Percentiles rank a stretch among this genome's conserved stretches.
These are phyloP conservation scores for Excoecaria cochinchinensis DNA, from an alignment of 345 rosid genomes.

Conservation along the genomic window DNA sequence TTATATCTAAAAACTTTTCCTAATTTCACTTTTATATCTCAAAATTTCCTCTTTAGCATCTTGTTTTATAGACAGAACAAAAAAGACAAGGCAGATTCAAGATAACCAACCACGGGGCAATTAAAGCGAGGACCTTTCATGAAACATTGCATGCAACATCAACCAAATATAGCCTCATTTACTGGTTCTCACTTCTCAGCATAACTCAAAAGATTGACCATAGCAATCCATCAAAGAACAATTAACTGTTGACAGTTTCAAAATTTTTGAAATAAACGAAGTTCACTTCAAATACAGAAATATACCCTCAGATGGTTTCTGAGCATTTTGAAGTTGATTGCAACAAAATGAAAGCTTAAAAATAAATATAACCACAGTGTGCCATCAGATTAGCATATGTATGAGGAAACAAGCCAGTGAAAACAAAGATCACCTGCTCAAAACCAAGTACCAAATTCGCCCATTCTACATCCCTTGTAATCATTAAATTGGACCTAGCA, in stretches of 20 bases:
- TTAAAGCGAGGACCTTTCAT: neutral
- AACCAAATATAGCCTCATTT: neutral
- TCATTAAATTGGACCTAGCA: slow-evolving; percentile 87
- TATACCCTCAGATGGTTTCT: neutral
- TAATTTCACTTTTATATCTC: no score
- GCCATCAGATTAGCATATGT: neutral
- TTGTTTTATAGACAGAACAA: neutral
- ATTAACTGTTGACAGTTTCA: neutral
- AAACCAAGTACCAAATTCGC: slow-evolving; percentile 93
- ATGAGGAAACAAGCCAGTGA: neutral
- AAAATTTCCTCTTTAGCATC: neutral
- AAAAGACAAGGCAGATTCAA: neutral
- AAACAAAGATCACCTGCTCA: slow-evolving; percentile 63
- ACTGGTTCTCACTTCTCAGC: neutral
- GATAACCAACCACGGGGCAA: neutral
- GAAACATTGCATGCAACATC: neutral
- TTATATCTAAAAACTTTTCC: no score
- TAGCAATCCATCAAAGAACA: neutral
- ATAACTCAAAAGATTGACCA: neutral
- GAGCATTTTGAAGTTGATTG: neutral
- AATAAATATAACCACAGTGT: neutral
- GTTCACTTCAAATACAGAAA: neutral
- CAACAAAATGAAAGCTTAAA: neutral
- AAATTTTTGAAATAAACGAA: neutral
- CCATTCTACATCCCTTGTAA: slow-evolving; percentile 98